phyloP scores from a whole-genome alignment of 2,329 filamentous ascomycete species.

The Aspergillus sojae region DNA sequence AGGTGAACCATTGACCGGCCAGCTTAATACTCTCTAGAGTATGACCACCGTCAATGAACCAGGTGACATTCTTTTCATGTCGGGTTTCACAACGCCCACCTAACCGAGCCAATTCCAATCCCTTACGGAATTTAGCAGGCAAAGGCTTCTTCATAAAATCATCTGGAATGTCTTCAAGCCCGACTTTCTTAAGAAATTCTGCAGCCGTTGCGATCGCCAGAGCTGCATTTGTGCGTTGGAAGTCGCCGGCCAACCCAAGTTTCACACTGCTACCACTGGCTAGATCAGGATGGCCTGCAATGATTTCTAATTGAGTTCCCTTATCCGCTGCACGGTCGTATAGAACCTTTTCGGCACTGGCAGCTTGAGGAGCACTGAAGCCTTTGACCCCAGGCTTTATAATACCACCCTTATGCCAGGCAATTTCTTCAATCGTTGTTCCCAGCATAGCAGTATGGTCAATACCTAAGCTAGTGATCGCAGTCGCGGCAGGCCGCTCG shows the following conservation, averaged over 20 bases:
- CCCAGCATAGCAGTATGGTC: slow-evolving; percentile 84
- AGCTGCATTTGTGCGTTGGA: slow-evolving; percentile 65
- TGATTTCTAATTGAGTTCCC: slow-evolving; percentile 50
- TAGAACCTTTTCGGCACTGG: slow-evolving; percentile 59
- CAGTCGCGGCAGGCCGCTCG: slow-evolving; percentile 67
- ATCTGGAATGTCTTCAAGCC: slow-evolving; percentile 38
- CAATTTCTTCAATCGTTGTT: slow-evolving; percentile 75
- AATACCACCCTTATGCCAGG: slow-evolving; percentile 91
- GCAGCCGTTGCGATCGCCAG: slow-evolving; percentile 57
- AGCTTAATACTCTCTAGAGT: slow-evolving; percentile 80
- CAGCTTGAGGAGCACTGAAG: slow-evolving; percentile 64
- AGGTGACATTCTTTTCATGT: slow-evolving; percentile 60
- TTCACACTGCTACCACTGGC: slow-evolving; percentile 47
- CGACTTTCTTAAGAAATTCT: slow-evolving; percentile 42
- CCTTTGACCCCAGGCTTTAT: slow-evolving; percentile 69
- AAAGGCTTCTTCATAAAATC: slow-evolving; percentile 49
- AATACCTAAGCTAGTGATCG: slow-evolving; percentile 79
- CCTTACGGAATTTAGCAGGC: slow-evolving; percentile 63
- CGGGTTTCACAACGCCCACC: slow-evolving; percentile 78
- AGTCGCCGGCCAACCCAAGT: slow-evolving; percentile 63
- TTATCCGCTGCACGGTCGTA: slow-evolving; percentile 57
- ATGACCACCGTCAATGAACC: slow-evolving; percentile 87
- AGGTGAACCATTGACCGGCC: slow-evolving; percentile 75
- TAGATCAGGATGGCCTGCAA: slow-evolving; percentile 52
- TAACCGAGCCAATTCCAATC: slow-evolving; percentile 68